phyloP scores from a whole-genome alignment of 148 eudicot species.

The Silene uniflora region DNA sequence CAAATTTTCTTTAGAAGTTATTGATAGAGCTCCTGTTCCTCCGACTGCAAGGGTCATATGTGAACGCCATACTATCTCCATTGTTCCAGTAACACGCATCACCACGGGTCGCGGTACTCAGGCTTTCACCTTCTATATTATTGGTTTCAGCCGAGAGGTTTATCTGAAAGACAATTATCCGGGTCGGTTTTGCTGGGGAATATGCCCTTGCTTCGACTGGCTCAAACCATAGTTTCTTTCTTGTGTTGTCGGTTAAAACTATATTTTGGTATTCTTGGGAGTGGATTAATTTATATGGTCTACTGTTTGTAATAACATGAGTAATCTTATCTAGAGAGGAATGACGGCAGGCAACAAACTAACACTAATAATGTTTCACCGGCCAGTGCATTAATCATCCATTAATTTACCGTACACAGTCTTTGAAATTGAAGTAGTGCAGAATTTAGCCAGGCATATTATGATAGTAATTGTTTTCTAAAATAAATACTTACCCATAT shows the following conservation, averaged over 20 bases:
- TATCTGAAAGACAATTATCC: slow-evolving; percentile 89
- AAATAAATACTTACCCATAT: too few species aligned
- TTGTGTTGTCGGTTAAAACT: not conserved
- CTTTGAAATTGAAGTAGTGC: too few species aligned
- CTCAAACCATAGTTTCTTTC: slow-evolving; percentile 44
- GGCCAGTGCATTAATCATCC: too few species aligned
- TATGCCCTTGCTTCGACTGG: slow-evolving; percentile 96
- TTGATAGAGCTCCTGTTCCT: slow-evolving; percentile 68
- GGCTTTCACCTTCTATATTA: slow-evolving; percentile 78
- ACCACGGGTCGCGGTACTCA: slow-evolving; percentile 61
- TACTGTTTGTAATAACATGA: not conserved
- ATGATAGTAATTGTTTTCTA: too few species aligned
- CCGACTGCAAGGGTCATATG: slow-evolving; percentile 74
- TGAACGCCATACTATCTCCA: slow-evolving; percentile 82
- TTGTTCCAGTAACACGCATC: slow-evolving; percentile 89
- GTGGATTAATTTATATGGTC: not conserved
- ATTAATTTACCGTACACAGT: too few species aligned
- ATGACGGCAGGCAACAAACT: too few species aligned
- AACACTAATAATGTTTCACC: too few species aligned
- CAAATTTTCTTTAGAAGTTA: slow-evolving; percentile 88
- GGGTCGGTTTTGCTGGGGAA: slow-evolving; percentile 88
- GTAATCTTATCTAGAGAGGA: too few species aligned
- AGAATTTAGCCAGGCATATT: too few species aligned
- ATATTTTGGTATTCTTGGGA: not conserved
- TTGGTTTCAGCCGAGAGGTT: slow-evolving; percentile 78